Conservation (phyloP, 495 filamentous ascomycete genomes). For the Chaetomium tenue region DNA sequence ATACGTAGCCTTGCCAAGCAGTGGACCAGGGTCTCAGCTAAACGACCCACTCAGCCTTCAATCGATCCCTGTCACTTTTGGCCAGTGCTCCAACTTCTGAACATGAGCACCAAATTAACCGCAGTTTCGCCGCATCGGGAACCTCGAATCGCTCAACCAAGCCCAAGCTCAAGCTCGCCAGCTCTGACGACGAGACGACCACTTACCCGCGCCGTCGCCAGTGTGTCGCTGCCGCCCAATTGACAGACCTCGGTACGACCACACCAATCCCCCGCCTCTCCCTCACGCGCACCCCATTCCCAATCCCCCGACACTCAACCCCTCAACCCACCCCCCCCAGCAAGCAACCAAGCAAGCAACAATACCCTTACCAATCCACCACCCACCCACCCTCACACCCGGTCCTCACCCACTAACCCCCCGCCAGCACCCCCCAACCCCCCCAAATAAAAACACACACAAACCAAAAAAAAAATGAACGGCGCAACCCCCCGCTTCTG, state of each 20-base stretch:
- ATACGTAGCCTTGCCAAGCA: constrained; percentile 45
- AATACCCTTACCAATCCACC: neutral
- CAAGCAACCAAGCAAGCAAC: too few species aligned
- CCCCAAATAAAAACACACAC: too few species aligned
- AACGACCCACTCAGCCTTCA: constrained; percentile 15
- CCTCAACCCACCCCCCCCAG: neutral
- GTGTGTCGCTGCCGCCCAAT: constrained; percentile 16
- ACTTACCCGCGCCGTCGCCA: neutral
- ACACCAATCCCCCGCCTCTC: neutral
- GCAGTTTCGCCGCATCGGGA: constrained; percentile 28
- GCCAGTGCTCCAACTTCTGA: constrained; percentile 13
- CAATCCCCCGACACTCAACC: neutral
- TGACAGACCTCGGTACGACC: constrained; percentile 3
- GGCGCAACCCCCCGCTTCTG: constrained; percentile 70
- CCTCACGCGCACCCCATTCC: too few species aligned
- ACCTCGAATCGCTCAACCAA: constrained; percentile 8
- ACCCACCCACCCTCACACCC: neutral
- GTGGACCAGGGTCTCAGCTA: constrained; percentile 8
- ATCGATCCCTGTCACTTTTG: constrained; percentile 8
- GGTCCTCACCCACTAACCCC: neutral
- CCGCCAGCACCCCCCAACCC: neutral
- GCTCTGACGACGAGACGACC: constrained; percentile 5
- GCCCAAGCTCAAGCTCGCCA: constrained; percentile 9
- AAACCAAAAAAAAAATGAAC: constrained; percentile 52
- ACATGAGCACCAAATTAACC: constrained; percentile 16